Evolutionary conservation across 2,329 filamentous ascomycete species (phyloP).

Genomic region (Exserohilum rostratum): DNA sequence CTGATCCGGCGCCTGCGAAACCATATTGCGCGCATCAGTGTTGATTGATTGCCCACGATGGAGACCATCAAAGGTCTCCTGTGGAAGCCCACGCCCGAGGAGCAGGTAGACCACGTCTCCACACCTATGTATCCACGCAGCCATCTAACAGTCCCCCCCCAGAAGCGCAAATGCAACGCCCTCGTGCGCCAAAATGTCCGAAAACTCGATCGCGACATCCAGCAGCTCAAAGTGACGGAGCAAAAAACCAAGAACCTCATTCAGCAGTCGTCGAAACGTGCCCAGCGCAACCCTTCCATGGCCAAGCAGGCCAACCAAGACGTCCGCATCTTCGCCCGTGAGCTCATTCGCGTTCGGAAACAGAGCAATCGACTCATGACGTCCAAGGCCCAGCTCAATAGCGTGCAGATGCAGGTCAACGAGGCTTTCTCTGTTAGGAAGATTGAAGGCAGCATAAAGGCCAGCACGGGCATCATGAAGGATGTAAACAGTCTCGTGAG

Average conservation of each 20-base stretch:
- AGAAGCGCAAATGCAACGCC: slow-evolving; percentile 95
- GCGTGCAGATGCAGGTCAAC: slow-evolving; percentile 96
- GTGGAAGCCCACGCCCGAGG: slow-evolving; percentile 89
- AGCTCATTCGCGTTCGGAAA: slow-evolving; percentile 82
- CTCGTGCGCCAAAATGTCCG: slow-evolving; percentile 89
- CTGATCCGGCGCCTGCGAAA: background rate
- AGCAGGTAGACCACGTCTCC: slow-evolving; percentile 68
- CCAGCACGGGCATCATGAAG: slow-evolving; percentile 92
- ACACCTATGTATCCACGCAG: background rate
- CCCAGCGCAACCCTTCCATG: slow-evolving; percentile 78
- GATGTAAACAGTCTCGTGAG: slow-evolving; percentile 87
- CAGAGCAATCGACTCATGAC: slow-evolving; percentile 77
- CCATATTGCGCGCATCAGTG: background rate
- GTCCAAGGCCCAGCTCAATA: slow-evolving; percentile 87
- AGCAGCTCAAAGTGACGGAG: slow-evolving; percentile 77
- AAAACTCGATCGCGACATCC: slow-evolving; percentile 92
- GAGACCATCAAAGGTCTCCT: slow-evolving; percentile 86
- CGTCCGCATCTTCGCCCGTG: slow-evolving; percentile 84
- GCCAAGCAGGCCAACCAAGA: slow-evolving; percentile 80
- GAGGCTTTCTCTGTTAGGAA: slow-evolving; percentile 95
- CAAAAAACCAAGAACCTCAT: slow-evolving; percentile 77
- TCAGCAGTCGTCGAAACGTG: slow-evolving; percentile 79
- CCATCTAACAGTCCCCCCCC: slow-evolving; percentile 21
- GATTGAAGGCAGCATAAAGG: slow-evolving; percentile 89
- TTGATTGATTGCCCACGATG: slow-evolving; percentile 60